Evolutionary conservation across 805 yeast species (phyloP), one percentile per base, ranked within the genome.

Genomic region (Schwanniomyces sp.): DNA sequence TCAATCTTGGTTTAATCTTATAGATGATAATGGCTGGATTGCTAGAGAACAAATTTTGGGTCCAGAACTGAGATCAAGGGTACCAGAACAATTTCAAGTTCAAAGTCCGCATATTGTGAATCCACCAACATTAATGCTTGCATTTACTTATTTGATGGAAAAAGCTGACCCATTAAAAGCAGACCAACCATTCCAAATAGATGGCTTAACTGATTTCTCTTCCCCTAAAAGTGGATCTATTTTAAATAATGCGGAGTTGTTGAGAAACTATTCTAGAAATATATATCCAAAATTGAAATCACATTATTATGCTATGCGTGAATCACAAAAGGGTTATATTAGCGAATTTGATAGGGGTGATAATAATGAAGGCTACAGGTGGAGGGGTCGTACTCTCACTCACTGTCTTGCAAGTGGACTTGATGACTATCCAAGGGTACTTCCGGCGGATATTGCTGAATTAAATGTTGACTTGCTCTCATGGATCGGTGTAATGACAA

Each of bases 1-100:
- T 48, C 78, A 84, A 59, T 87, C 96, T 44, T 94, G 99, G 99
- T 88, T 92, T 62, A 66, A 77, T 32, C 67, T 88, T 36, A 88
- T 91, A 51, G 97, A 92, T 63, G 88, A 85, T 1, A 85, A 86
- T 52, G 99, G 99, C 0, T 94, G 98, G 97, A 87, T 94, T 55
- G 97, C 96, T 1, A 79, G 99, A 52, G 99, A 94, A 63, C 95
- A 90, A 58, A 92, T 94, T 27, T 73, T 94, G 40, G 99, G 99
- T 1, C 84, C 83, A 6, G 98, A 94, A 63, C 91, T 92, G 34
- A 80, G 98, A 61, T 78, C 86, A 40, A 83, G 86, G 58, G 98
- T 94, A 5, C 98, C 98, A 0, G 71, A 63, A 7, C 88, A 86
- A 52, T 92, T 92, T 63, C 85, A 79, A 55, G 86, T 82, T 9